A percentile compares a stretch with the other conserved stretches of the same genome.
These are phyloP conservation scores for Venturia effusa DNA, from an alignment of 2,329 filamentous ascomycete species.

Conservation along the genomic window DNA sequence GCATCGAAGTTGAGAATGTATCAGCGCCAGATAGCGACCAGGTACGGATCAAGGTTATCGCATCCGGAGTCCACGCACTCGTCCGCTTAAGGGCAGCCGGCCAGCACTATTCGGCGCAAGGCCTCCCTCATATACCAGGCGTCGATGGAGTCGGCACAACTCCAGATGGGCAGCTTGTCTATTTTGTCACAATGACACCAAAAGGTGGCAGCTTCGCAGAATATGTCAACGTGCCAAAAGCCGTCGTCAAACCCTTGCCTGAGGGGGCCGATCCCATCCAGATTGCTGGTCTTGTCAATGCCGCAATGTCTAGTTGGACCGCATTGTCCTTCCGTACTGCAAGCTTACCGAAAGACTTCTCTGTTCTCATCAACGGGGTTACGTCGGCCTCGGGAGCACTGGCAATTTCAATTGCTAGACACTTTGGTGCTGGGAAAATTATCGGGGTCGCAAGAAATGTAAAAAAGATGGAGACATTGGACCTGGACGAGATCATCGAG, in stretches of 20 bases:
- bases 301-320: constrained; percentile 48
- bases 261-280: constrained; percentile 35
- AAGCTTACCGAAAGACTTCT: constrained; percentile 32
- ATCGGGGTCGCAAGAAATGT: constrained; percentile 42
- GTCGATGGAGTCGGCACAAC: constrained; percentile 42
- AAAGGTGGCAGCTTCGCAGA: constrained; percentile 35
- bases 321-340: constrained; percentile 37
- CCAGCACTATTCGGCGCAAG: constrained; percentile 41
- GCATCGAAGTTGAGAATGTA: constrained; percentile 16
- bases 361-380: constrained; percentile 41
- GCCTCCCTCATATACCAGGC: constrained; percentile 42
- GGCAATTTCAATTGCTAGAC: constrained; percentile 38
- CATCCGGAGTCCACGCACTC: constrained; percentile 42
- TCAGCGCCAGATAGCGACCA: constrained; percentile 27
- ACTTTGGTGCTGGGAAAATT: constrained; percentile 38
- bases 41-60: constrained; percentile 42
- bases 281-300: constrained; percentile 45
- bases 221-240: constrained; percentile 36
- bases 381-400: constrained; percentile 42
- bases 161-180: constrained; percentile 37
- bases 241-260: constrained; percentile 31
- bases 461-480: constrained; percentile 30
- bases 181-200: constrained; percentile 33
- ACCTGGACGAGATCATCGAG: constrained; percentile 37
- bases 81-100: constrained; percentile 44